Percentiles rank a stretch among this genome's conserved stretches.
Conservation (phyloP, 2,329 filamentous ascomycete species). For the Penicillium carneum region DNA sequence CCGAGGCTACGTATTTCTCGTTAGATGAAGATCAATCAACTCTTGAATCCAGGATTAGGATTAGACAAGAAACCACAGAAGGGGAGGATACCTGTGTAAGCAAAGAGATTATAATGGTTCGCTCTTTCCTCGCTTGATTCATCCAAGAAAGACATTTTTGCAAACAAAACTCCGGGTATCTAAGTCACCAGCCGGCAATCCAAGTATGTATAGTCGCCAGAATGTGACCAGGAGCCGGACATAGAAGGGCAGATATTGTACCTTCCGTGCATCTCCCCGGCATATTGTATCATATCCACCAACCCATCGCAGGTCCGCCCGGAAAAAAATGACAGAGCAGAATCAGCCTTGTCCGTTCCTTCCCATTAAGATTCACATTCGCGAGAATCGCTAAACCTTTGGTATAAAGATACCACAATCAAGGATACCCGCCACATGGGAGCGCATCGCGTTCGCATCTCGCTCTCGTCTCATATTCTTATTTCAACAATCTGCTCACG, state of each 20-base stretch:
- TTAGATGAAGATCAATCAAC: neutral
- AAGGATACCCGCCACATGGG: neutral
- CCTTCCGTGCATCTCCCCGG: neutral
- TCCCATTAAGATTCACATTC: neutral
- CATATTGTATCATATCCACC: neutral
- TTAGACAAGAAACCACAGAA: neutral
- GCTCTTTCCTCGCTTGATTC: neutral
- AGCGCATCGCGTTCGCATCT: neutral
- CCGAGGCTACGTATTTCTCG: neutral
- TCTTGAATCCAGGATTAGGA: neutral
- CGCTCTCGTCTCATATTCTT: neutral
- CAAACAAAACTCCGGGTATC: conserved; percentile 32
- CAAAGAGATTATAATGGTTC: neutral
- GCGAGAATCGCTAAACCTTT: neutral
- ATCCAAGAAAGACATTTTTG: neutral
- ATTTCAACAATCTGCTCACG: conserved; percentile 28
- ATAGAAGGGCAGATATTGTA: neutral
- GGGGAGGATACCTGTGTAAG: neutral
- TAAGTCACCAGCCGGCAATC: conserved; percentile 16
- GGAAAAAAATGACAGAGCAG: neutral
- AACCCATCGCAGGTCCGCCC: neutral
- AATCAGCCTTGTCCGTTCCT: neutral
- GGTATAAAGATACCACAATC: conserved; percentile 7
- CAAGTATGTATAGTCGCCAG: conserved; percentile 14
- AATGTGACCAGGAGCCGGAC: conserved; percentile 10